Evolutionary conservation across 148 eudicot species (phyloP).

Genomic region (Rhododendron molle): DNA sequence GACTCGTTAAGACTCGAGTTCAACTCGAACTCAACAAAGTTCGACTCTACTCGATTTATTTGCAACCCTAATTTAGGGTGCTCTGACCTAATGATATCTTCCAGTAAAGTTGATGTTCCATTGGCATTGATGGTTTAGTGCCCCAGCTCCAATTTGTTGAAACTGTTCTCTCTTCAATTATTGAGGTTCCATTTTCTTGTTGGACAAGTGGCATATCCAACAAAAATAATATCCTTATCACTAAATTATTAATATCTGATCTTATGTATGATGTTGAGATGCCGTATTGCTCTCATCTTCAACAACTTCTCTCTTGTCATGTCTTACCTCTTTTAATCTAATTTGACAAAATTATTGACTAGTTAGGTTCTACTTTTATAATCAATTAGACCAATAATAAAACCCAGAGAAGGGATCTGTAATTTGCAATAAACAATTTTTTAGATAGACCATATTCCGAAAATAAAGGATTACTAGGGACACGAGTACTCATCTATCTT

Average conservation of each 20-base stretch:
- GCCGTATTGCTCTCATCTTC: neutral
- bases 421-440: neutral
- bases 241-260: neutral
- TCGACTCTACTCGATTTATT: too few relatives aligned
- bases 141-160: constrained; percentile 6
- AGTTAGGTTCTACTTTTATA: neutral
- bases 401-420: neutral
- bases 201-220: neutral
- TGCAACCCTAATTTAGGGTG: too few relatives aligned
- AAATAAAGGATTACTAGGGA: neutral
- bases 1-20: too few relatives aligned
- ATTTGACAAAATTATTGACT: neutral
- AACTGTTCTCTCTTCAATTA: constrained; percentile 1
- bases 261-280: neutral
- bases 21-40: too few relatives aligned
- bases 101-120: neutral
- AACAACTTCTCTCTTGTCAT: neutral
- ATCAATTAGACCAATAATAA: neutral
- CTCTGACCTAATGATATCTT: neutral
- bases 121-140: neutral
- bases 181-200: constrained; percentile 11
- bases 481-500: constrained; percentile 2
- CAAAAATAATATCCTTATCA: neutral
- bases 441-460: neutral
- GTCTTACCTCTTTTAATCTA: neutral